Evolutionary conservation across 768 basidiomycete genomes (phyloP).

Genomic region (Psilocybe tampanensis): DNA sequence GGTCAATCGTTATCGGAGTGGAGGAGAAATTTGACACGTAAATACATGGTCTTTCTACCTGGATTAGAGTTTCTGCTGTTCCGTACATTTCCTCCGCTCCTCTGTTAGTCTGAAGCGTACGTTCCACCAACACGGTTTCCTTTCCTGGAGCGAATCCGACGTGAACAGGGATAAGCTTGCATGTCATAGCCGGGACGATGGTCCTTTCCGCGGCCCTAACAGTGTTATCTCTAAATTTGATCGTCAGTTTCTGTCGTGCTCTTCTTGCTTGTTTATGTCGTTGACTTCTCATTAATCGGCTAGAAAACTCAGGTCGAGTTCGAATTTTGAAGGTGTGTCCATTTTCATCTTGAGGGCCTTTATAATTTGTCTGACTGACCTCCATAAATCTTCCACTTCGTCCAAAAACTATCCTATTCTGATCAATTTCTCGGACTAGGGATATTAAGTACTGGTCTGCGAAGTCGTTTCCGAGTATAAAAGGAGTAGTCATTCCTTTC

Average conservation of each 20-base stretch:
- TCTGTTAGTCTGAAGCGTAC: not conserved
- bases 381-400: not conserved
- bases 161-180: slow-evolving; percentile 9
- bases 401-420: slow-evolving; percentile 12
- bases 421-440: slow-evolving; percentile 19
- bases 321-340: slow-evolving; percentile 10
- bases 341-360: not conserved
- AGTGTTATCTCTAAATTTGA: not conserved
- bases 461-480: slow-evolving; percentile 36
- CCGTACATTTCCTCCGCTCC: slow-evolving; percentile 12
- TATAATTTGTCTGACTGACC: slow-evolving; percentile 7
- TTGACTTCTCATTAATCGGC: not conserved
- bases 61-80: slow-evolving; percentile 17
- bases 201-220: slow-evolving; percentile 1
- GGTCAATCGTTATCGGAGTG: not conserved
- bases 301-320: not conserved
- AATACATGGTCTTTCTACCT: not conserved
- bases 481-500: slow-evolving; percentile 28
- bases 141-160: not conserved
- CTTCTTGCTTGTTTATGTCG: not conserved
- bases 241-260: not conserved
- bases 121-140: slow-evolving; percentile 15
- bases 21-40: slow-evolving; percentile 11
- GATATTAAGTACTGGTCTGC: slow-evolving; percentile 34
- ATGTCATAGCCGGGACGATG: slow-evolving; percentile 14